Evolutionary conservation across 345 rosid genomes (phyloP).

Genomic region (Eucalyptus sideroxylon): DNA sequence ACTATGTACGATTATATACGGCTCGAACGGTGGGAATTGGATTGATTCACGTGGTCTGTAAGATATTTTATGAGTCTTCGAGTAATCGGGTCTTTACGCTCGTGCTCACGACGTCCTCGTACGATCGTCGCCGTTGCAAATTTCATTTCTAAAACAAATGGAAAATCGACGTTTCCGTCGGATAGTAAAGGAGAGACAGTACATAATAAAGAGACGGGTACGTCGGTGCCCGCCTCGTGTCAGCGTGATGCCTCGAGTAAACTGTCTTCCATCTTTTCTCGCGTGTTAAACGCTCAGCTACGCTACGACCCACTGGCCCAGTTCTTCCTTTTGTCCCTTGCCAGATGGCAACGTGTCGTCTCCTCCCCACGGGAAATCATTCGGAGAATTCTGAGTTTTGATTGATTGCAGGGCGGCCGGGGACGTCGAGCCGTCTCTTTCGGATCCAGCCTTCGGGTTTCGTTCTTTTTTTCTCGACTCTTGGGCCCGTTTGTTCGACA

Average conservation of each 20-base stretch:
- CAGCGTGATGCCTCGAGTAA: not conserved
- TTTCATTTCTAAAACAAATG: not conserved
- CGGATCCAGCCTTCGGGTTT: not conserved
- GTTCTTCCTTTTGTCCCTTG: not conserved
- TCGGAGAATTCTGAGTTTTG: too few species aligned
- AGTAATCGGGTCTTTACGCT: not conserved
- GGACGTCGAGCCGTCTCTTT: not conserved
- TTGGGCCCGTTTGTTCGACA: not conserved
- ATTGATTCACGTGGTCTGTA: not conserved
- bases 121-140: not conserved
- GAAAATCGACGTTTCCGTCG: not conserved
- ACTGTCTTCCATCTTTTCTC: not conserved
- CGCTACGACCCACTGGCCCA: not conserved
- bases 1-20: not conserved
- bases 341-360: not conserved
- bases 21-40: not conserved
- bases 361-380: not conserved
- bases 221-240: not conserved
- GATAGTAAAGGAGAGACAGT: not conserved
- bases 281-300: not conserved
- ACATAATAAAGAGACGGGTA: not conserved
- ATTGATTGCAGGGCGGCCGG: too few species aligned
- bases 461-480: not conserved
- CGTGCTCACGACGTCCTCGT: not conserved
- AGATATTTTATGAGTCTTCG: not conserved